Percentiles rank a stretch among this genome's conserved stretches.
Evolutionary conservation across 2,329 filamentous ascomycete species (phyloP).

Genomic region (Esteya vermicola): DNA sequence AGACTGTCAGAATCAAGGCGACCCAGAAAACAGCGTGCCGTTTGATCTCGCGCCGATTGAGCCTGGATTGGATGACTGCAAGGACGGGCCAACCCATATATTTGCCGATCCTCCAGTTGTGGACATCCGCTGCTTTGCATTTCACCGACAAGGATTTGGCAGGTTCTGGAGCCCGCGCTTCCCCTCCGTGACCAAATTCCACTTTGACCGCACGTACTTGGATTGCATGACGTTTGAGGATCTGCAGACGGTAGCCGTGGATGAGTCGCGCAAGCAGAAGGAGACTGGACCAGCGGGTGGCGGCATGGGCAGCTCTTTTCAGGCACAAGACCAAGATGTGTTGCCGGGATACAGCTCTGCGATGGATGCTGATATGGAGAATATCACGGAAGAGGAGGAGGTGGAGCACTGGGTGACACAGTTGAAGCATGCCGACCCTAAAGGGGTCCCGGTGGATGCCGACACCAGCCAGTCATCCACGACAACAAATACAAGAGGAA

Average conservation of each 20-base stretch:
- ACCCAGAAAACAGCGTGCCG: not conserved
- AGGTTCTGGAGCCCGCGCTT: constrained; percentile 65
- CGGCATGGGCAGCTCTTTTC: too few relatives aligned
- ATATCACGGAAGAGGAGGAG: constrained; percentile 50
- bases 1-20: constrained; percentile 20
- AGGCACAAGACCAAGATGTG: not conserved
- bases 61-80: constrained; percentile 24
- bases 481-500: constrained; percentile 4
- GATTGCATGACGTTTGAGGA: constrained; percentile 58
- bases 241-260: constrained; percentile 47
- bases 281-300: constrained; percentile 1
- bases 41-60: constrained; percentile 31
- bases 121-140: constrained; percentile 68
- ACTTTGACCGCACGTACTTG: constrained; percentile 56
- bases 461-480: constrained; percentile 26
- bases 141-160: constrained; percentile 56
- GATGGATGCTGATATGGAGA: constrained; percentile 19
- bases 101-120: constrained; percentile 64
- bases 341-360: too few relatives aligned
- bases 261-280: constrained; percentile 16
- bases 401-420: constrained; percentile 45
- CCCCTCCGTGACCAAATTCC: constrained; percentile 61
- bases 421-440: constrained; percentile 40
- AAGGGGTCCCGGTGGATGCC: constrained; percentile 25
- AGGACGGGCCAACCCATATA: constrained; percentile 28